Conservation (phyloP, 1,139 yeast species). For the Lodderomyces parapsilosis region DNA sequence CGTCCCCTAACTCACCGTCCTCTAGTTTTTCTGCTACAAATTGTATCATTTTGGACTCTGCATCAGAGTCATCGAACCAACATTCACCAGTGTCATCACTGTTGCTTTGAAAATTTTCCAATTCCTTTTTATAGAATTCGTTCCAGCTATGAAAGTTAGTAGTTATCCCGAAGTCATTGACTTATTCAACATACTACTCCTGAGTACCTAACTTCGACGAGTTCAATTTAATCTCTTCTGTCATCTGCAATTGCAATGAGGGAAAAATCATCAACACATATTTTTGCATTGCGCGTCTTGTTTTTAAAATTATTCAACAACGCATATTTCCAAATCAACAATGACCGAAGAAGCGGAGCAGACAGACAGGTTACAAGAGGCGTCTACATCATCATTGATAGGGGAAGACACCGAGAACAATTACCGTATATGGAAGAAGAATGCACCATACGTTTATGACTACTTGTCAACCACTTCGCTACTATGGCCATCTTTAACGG, state of each 20-base stretch:
- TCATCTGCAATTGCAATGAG: slow-evolving; percentile 17
- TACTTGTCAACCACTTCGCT: slow-evolving; percentile 49
- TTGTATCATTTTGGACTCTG: slow-evolving; percentile 77
- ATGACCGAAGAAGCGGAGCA: neutral
- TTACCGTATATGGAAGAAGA: slow-evolving; percentile 56
- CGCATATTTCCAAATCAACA: neutral
- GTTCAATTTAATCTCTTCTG: slow-evolving; percentile 58
- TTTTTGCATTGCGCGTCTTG: neutral
- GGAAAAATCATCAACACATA: neutral
- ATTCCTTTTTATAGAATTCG: slow-evolving; percentile 73
- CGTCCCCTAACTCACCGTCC: slow-evolving; percentile 21
- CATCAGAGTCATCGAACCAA: slow-evolving; percentile 94
- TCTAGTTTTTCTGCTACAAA: slow-evolving; percentile 46
- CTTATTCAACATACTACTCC: slow-evolving; percentile 52
- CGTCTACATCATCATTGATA: slow-evolving; percentile 16
- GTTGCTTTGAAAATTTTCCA: slow-evolving; percentile 65
- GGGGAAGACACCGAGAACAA: slow-evolving; percentile 29
- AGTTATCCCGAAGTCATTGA: neutral
- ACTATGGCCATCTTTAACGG: slow-evolving; percentile 55
- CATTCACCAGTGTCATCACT: slow-evolving; percentile 88
- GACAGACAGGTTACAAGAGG: slow-evolving; percentile 3
- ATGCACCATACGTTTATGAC: slow-evolving; percentile 51
- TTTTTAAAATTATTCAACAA: slow-evolving; percentile 1
- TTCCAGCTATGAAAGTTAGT: slow-evolving; percentile 63
- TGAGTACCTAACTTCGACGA: slow-evolving; percentile 77